A percentile compares a stretch with the other conserved stretches of the same genome.
These are phyloP conservation scores for Pyrenochaeta sp. DNA, from an alignment of 2,329 filamentous ascomycete genomes.

Conservation along the genomic window DNA sequence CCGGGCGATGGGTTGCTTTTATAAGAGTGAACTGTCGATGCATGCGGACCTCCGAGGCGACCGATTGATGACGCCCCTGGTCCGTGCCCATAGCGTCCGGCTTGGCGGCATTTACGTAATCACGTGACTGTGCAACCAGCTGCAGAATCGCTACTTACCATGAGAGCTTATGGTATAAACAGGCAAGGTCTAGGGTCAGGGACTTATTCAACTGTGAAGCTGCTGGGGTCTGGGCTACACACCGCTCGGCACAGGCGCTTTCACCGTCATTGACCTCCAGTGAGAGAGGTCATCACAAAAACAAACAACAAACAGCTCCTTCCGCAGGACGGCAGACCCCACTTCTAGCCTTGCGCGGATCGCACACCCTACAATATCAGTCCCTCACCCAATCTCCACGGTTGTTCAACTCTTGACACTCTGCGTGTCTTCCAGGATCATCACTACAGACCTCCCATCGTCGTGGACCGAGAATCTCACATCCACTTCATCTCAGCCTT, in stretches of 20 bases:
- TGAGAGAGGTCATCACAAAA: not conserved
- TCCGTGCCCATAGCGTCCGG: slow-evolving; percentile 4
- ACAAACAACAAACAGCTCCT: not conserved
- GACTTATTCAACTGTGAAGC: not conserved
- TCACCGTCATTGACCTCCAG: not conserved
- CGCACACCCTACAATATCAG: not conserved
- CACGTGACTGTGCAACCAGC: slow-evolving; percentile 8
- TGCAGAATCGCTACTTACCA: no score
- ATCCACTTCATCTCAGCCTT: not conserved
- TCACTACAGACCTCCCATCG: not conserved
- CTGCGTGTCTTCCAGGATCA: not conserved
- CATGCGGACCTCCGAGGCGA: slow-evolving; percentile 12
- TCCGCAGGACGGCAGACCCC: not conserved
- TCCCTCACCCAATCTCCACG: not conserved
- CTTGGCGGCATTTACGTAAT: not conserved
- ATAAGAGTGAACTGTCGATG: slow-evolving; percentile 12
- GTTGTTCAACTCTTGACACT: not conserved
- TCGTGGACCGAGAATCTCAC: not conserved
- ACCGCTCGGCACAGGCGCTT: not conserved
- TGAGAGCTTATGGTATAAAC: not conserved
- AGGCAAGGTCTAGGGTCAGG: not conserved
- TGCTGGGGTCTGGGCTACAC: not conserved
- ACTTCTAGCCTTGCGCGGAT: not conserved
- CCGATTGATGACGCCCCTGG: slow-evolving; percentile 2
- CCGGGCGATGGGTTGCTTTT: not conserved